These are phyloP conservation scores for Carex sylvatica DNA, from an alignment of 202 grass and related monocot genomes.

Conservation along the genomic window DNA sequence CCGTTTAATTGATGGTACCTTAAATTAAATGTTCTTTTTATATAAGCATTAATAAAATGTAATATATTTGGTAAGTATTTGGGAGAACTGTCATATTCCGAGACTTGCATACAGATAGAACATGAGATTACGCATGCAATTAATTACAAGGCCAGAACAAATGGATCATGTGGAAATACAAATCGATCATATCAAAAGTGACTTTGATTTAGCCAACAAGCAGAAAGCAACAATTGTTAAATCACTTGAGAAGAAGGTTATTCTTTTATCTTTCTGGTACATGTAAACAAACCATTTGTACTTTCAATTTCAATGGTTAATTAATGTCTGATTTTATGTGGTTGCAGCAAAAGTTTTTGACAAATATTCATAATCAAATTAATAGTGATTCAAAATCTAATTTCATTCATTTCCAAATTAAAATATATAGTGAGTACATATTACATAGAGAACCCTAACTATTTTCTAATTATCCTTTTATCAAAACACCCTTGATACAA, in stretches of 20 bases:
- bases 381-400: no score
- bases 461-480: no score
- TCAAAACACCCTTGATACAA: no score
- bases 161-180: slow-evolving; percentile 81
- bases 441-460: no score
- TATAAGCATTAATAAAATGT: not conserved
- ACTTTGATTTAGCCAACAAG: slow-evolving; percentile 62
- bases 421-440: no score
- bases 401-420: no score
- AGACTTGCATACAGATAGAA: slow-evolving; percentile 89
- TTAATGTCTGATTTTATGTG: slow-evolving; percentile 18
- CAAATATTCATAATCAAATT: slow-evolving; percentile 87
- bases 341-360: slow-evolving; percentile 88
- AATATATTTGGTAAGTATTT: slow-evolving; percentile 70
- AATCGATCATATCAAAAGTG: slow-evolving; percentile 70
- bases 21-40: no score
- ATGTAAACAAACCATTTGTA: not conserved
- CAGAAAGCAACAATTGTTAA: slow-evolving; percentile 68
- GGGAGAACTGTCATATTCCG: slow-evolving; percentile 95
- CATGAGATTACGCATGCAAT: slow-evolving; percentile 79
- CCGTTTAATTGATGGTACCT: no score
- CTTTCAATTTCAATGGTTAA: not conserved
- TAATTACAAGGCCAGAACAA: slow-evolving; percentile 86
- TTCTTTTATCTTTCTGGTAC: slow-evolving; percentile 15
- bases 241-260: slow-evolving; percentile 90